Evolutionary conservation across 139 green algal genomes (phyloP).

Genomic region (Chlorella sp.): DNA sequence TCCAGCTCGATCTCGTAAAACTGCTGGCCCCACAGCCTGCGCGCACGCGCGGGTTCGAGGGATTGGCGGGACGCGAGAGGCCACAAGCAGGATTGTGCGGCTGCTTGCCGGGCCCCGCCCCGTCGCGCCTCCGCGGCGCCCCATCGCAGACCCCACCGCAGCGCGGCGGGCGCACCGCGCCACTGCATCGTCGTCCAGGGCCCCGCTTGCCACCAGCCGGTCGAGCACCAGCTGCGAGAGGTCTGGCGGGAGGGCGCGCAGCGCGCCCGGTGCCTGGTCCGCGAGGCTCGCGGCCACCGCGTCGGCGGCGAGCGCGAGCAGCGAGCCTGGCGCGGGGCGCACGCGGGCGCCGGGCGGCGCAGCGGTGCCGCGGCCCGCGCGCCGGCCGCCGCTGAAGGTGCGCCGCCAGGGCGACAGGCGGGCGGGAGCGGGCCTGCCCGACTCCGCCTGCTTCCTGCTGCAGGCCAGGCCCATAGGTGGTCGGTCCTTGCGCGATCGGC

Average conservation of each 20-base stretch:
- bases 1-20: slow-evolving; percentile 36
- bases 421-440: not conserved
- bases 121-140: too few species aligned
- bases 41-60: too few species aligned
- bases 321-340: not conserved
- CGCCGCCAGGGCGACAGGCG: not conserved
- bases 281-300: not conserved
- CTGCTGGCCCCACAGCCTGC: slow-evolving; percentile 10
- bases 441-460: not conserved
- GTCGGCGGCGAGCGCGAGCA: slow-evolving; percentile 6
- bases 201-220: not conserved
- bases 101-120: too few species aligned
- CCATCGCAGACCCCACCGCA: too few species aligned
- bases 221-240: slow-evolving; percentile 46
- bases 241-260: slow-evolving; percentile 35
- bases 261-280: not conserved
- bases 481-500: too few species aligned
- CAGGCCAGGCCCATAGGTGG: slow-evolving; percentile 22
- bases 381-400: not conserved
- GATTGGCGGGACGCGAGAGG: too few species aligned
- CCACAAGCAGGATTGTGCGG: too few species aligned
- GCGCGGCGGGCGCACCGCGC: too few species aligned
- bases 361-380: not conserved
- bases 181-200: slow-evolving; percentile 15
- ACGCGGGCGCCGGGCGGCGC: not conserved